Base-by-base conservation (phyloP, 2,329 filamentous ascomycete species). In the Metarhizium anisopliae region DNA sequence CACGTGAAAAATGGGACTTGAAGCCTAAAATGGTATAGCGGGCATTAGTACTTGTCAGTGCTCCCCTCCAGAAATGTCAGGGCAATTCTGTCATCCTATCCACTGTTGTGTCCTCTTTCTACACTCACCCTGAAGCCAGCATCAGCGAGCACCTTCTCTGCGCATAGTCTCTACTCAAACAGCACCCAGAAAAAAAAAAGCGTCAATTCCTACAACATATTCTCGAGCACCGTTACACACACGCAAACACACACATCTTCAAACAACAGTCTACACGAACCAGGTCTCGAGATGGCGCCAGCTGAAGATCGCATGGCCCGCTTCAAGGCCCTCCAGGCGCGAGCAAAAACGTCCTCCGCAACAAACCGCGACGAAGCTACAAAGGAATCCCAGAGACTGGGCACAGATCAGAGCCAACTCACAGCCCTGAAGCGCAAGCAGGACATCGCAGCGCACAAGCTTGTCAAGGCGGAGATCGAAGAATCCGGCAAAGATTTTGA, bases 401-500 rank as follows among this genome's bases (percentile, higher is more conserved):
- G 87, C 3, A 85, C 85, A 30, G 90, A 96, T 67, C 89, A 90
- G 5, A 81, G 81, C 3, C 81, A 93, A 59, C 82, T 96, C 51
- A 84, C 84, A 1, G 82, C 89, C 1, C 76, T 97, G n/a, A 85
- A 87, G 60, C 88, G 92, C 59, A 90, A 91, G 66, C 89, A 90
- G 65, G 92, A 90, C 55, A 85, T 94, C 62, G 93, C 94, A 20
- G 85, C 87, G 6, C 90, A 96, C 70, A 99, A 97, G 67, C 83
- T 99, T 0, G 80, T 96, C 47, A 96, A 96, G 75, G 90, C 91
- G 4, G 91, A 96, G 65, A 86, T 91, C 2, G 89, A 92, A 69
- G 90, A 89, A 18, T 77, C 80, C 0, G 91, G 91, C 38, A 90
- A 89, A 55, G 94, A 97, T 70, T 99, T 97, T 67, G 94, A 99